phyloP scores from a whole-genome alignment of 2,329 filamentous ascomycete genomes.

The Coleophoma eucalyptorum region DNA sequence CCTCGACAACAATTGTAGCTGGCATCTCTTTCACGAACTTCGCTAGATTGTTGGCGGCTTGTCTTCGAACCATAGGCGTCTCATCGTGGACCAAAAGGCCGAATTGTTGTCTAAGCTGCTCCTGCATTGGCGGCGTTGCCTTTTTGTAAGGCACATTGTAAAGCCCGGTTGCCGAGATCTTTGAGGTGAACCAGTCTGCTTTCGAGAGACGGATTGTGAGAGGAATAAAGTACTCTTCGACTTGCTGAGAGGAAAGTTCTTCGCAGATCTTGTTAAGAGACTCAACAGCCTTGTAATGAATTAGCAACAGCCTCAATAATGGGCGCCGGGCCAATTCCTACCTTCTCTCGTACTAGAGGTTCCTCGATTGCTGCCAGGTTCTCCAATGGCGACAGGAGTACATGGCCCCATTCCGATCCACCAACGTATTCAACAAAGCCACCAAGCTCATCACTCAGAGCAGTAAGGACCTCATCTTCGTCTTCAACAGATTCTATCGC shows the following conservation, averaged over 20 bases:
- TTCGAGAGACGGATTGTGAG: conserved; percentile 94
- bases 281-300: conserved; percentile 73
- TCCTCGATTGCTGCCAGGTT: conserved; percentile 98
- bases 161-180: conserved; percentile 94
- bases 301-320: conserved; percentile 8
- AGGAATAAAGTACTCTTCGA: conserved; percentile 96
- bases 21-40: conserved; percentile 99
- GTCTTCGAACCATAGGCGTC: conserved; percentile 97
- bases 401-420: conserved; percentile 88
- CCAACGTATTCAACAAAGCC: conserved; percentile 98
- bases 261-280: conserved; percentile 99
- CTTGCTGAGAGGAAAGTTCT: conserved; percentile 84
- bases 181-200: conserved; percentile 99
- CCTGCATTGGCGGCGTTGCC: conserved; percentile 82
- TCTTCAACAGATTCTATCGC: conserved; percentile 93
- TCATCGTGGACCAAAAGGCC: conserved; percentile 93
- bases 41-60: conserved; percentile 91
- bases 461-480: conserved; percentile 96
- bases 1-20: conserved; percentile 84
- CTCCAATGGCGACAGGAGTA: conserved; percentile 93
- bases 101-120: conserved; percentile 88
- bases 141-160: conserved; percentile 93
- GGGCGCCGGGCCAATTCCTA: conserved; percentile 33
- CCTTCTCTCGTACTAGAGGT: conserved; percentile 96
- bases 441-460: conserved; percentile 93